Percentiles rank a stretch among this genome's conserved stretches.
Conservation (phyloP, 2,329 filamentous ascomycete species). For the Tolypocladium tundrense region DNA sequence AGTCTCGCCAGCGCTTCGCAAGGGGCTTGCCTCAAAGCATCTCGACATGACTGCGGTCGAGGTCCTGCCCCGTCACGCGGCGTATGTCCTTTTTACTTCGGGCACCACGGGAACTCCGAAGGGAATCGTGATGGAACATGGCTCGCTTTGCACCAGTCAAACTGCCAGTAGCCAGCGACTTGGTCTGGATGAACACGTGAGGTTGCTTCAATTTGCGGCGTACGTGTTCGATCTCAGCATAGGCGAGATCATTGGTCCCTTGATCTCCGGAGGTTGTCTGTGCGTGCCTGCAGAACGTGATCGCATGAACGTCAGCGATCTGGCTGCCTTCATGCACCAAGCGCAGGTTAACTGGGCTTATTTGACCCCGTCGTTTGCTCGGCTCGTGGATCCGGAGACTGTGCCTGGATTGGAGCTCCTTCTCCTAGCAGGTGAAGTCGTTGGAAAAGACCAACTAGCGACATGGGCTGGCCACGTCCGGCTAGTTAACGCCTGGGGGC, state of each 20-base stretch:
- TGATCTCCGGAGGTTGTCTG: conserved; percentile 2
- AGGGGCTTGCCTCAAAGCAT: too few relatives aligned
- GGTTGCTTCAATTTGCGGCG: conserved; percentile 4
- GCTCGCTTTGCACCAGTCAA: neutral
- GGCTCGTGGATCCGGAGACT: neutral
- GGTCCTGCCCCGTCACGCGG: neutral
- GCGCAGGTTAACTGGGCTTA: conserved; percentile 1
- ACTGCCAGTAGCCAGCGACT: neutral
- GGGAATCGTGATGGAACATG: conserved; percentile 7
- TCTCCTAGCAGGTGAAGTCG: conserved; percentile 3
- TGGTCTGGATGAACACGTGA: neutral
- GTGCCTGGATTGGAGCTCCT: conserved; percentile 2
- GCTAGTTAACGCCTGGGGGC: conserved; percentile 7
- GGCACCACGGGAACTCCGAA: conserved; percentile 9
- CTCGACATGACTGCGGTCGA: neutral
- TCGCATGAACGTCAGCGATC: neutral
- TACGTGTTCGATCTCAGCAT: conserved; percentile 5
- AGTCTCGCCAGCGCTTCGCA: too few relatives aligned
- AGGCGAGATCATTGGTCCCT: conserved; percentile 1
- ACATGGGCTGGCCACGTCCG: conserved; percentile 2
- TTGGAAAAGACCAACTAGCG: conserved; percentile 1
- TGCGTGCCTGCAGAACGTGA: conserved; percentile 4
- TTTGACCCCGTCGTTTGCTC: conserved; percentile 2
- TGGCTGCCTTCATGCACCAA: conserved; percentile 2
- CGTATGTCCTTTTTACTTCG: conserved; percentile 8